Percentiles rank a stretch among this genome's conserved stretches.
Evolutionary conservation across 2,329 filamentous ascomycete genomes (phyloP).

Genomic region (Amauroascus verrucosus): DNA sequence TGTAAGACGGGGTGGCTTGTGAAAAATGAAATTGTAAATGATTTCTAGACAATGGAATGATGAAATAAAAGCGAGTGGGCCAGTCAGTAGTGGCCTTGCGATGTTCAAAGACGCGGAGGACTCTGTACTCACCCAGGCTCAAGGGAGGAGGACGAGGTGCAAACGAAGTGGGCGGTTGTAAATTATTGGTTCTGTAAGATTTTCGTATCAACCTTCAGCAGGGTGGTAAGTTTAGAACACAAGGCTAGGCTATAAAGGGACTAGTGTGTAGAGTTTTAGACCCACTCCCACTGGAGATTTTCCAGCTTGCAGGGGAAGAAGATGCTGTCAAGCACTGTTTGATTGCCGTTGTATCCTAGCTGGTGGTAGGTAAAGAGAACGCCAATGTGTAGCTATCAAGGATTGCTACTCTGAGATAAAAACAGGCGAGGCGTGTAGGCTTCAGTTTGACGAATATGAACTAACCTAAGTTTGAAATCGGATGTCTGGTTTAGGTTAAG

Average conservation of each 20-base stretch:
- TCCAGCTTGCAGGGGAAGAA: background rate
- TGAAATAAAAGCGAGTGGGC: background rate
- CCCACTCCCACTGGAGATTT: background rate
- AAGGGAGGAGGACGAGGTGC: slow-evolving; percentile 5
- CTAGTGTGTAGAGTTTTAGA: background rate
- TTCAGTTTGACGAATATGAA: background rate
- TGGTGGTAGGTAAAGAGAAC: no score
- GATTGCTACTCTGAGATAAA: no score
- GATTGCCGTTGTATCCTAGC: no score
- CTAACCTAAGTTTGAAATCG: background rate
- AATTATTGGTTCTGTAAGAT: slow-evolving; percentile 2
- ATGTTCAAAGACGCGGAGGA: background rate
- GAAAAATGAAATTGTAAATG: background rate
- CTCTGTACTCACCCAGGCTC: background rate
- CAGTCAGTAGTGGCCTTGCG: background rate
- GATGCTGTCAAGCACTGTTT: no score
- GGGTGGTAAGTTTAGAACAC: background rate
- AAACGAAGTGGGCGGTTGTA: slow-evolving; percentile 6
- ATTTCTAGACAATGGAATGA: background rate
- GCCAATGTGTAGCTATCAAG: no score
- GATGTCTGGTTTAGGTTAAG: slow-evolving; percentile 1
- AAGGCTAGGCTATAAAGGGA: background rate
- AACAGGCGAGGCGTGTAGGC: no score
- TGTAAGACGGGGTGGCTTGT: background rate
- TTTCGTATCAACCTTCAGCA: background rate